A percentile compares a stretch with the other conserved stretches of the same genome.
phyloP scores from a whole-genome alignment of 495 filamentous ascomycete genomes.

The Corynascus novoguineensis region DNA sequence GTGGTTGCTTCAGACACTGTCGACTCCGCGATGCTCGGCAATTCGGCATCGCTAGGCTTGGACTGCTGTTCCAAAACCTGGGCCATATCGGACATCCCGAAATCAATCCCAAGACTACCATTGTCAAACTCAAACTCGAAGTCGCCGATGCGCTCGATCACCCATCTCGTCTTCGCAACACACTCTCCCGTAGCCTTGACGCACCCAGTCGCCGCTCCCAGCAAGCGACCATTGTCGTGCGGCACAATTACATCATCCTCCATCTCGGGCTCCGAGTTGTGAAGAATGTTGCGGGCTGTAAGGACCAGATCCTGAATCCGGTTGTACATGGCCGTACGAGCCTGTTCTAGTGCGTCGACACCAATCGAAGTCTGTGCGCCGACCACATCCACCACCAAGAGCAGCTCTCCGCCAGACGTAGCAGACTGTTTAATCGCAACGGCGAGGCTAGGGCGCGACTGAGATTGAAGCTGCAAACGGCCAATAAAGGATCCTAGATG shows the following conservation, averaged over 20 bases:
- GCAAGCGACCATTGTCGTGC: constrained; percentile 70
- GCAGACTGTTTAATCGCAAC: constrained; percentile 66
- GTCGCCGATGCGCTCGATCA: constrained; percentile 88
- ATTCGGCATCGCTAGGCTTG: constrained; percentile 19
- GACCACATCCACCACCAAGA: constrained; percentile 77
- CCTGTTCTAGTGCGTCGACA: constrained; percentile 57
- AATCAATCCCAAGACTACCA: constrained; percentile 44
- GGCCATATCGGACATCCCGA: constrained; percentile 42
- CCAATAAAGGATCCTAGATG: constrained; percentile 89
- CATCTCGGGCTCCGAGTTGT: constrained; percentile 52
- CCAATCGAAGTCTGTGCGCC: constrained; percentile 68
- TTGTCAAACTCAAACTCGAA: constrained; percentile 69
- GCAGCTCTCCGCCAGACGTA: constrained; percentile 67
- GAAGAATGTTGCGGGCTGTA: constrained; percentile 72
- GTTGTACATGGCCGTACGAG: constrained; percentile 73
- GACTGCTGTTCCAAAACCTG: constrained; percentile 20
- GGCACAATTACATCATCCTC: constrained; percentile 72
- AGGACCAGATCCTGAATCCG: constrained; percentile 72
- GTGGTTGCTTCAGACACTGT: constrained; percentile 31
- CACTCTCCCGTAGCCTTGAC: constrained; percentile 89
- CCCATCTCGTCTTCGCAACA: constrained; percentile 72
- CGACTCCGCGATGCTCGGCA: constrained; percentile 37
- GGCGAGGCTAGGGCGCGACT: constrained; percentile 77
- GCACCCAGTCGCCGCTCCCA: constrained; percentile 79
- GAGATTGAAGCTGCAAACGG: constrained; percentile 78